Percentiles rank a stretch among this genome's conserved stretches.
Evolutionary conservation across 2,329 filamentous ascomycete genomes (phyloP).

Genomic region (Botryotinia convoluta): DNA sequence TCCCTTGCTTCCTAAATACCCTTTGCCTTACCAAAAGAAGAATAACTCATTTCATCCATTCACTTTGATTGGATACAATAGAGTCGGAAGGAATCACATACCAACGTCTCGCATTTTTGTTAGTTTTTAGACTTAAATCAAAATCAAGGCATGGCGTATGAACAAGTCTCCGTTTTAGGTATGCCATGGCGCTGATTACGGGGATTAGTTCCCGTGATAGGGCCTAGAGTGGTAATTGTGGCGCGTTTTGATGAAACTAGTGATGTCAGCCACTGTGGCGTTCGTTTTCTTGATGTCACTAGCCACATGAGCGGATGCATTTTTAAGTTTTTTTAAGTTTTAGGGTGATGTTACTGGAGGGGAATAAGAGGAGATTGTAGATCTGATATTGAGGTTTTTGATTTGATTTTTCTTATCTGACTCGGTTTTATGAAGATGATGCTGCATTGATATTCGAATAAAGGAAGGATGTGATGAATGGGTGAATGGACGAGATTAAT

Average conservation of each 20-base stretch:
- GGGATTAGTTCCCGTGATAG: background rate
- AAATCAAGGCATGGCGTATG: conserved; percentile 9
- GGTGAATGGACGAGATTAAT: background rate
- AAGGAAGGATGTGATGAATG: background rate
- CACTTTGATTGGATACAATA: background rate
- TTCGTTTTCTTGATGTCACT: background rate
- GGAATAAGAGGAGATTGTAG: background rate
- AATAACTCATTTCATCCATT: background rate
- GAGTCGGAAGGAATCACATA: background rate
- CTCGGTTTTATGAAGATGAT: background rate
- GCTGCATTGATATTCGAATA: background rate
- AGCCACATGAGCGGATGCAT: background rate
- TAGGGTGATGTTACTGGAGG: background rate
- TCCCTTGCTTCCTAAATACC: background rate
- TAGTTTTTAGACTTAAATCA: background rate
- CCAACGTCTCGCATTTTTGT: background rate
- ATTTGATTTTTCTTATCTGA: background rate
- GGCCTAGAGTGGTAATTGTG: background rate
- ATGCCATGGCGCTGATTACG: background rate
- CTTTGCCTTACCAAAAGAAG: background rate
- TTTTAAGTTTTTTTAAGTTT: background rate
- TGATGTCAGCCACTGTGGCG: conserved; percentile 8
- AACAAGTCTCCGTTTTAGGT: conserved; percentile 5
- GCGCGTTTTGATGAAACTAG: background rate
- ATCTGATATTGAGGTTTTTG: background rate